Evolutionary conservation across 208 protist genomes (phyloP).

Genomic region (Acanthamoeba quina): DNA sequence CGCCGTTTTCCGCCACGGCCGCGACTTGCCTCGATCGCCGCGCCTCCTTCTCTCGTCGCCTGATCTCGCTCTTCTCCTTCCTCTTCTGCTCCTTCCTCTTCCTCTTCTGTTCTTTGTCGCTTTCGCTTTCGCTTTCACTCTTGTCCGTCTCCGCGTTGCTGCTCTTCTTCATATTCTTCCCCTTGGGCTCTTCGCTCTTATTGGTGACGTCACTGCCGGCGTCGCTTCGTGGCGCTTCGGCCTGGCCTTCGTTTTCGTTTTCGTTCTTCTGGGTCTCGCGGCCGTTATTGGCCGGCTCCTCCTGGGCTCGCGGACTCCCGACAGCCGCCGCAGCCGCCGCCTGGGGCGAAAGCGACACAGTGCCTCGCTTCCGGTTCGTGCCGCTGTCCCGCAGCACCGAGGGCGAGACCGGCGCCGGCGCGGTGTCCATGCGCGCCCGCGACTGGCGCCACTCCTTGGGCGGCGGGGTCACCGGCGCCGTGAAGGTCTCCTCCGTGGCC

Average conservation of each 20-base stretch:
- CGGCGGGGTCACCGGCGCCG: not conserved
- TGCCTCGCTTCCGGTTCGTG: not conserved
- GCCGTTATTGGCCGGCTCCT: not conserved
- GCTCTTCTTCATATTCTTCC: not conserved
- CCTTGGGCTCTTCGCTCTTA: not conserved
- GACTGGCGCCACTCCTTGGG: conserved; percentile 1
- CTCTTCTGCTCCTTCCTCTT: not conserved
- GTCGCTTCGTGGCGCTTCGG: not conserved
- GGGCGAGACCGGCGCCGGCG: not conserved
- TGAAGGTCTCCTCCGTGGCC: not conserved
- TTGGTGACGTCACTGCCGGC: too few relatives aligned
- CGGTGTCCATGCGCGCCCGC: not conserved
- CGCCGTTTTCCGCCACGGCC: not conserved
- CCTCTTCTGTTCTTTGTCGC: conserved; percentile 2
- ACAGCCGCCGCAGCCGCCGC: not conserved
- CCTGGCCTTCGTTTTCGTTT: not conserved
- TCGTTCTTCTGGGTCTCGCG: not conserved
- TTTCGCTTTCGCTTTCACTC: not conserved
- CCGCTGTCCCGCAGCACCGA: not conserved
- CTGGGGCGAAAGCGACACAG: not conserved
- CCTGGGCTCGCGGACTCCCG: not conserved
- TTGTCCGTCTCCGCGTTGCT: not conserved
- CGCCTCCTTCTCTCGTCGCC: conserved; percentile 15
- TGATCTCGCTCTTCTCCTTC: conserved; percentile 23
- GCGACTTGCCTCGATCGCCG: not conserved